Evolutionary conservation across 768 basidiomycete species (phyloP).

Genomic region (Lentinula sp.): DNA sequence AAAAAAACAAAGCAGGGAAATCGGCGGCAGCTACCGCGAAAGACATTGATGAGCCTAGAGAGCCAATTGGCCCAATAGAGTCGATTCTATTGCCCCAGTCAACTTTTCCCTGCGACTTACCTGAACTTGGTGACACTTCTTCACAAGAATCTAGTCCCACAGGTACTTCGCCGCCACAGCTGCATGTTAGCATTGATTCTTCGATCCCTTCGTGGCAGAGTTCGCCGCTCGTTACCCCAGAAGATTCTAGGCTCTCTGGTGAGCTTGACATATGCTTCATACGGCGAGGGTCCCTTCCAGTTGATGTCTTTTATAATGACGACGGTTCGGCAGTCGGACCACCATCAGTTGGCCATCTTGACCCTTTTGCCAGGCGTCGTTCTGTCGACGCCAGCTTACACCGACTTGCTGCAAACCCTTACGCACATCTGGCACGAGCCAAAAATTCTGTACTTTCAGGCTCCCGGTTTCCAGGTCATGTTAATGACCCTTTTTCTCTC

Average conservation of each 20-base stretch:
- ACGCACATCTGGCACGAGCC: slow-evolving; percentile 43
- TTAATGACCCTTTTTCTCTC: slow-evolving; percentile 23
- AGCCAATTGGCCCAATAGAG: neutral
- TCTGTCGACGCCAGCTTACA: slow-evolving; percentile 44
- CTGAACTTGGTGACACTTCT: slow-evolving; percentile 11
- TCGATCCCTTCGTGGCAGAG: slow-evolving; percentile 24
- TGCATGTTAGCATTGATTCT: slow-evolving; percentile 32
- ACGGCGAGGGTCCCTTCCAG: slow-evolving; percentile 55
- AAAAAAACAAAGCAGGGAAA: slow-evolving; percentile 61
- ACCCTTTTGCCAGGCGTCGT: slow-evolving; percentile 36
- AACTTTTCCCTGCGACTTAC: slow-evolving; percentile 10
- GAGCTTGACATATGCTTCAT: slow-evolving; percentile 14
- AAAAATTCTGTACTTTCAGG: slow-evolving; percentile 44
- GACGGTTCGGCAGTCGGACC: slow-evolving; percentile 26
- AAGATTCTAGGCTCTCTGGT: slow-evolving; percentile 20
- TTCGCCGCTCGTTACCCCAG: slow-evolving; percentile 28
- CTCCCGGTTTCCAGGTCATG: slow-evolving; percentile 26
- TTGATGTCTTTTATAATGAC: slow-evolving; percentile 29
- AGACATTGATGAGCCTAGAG: neutral
- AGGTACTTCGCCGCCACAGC: slow-evolving; percentile 31
- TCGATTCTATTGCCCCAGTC: slow-evolving; percentile 4
- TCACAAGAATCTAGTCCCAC: slow-evolving; percentile 22
- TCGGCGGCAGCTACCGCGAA: slow-evolving; percentile 4
- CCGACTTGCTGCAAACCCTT: slow-evolving; percentile 45
- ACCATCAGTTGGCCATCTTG: slow-evolving; percentile 32